Percentiles rank a stretch among this genome's conserved stretches.
Conservation (phyloP, 805 yeast genomes). For the Naumovozyma castellii region DNA sequence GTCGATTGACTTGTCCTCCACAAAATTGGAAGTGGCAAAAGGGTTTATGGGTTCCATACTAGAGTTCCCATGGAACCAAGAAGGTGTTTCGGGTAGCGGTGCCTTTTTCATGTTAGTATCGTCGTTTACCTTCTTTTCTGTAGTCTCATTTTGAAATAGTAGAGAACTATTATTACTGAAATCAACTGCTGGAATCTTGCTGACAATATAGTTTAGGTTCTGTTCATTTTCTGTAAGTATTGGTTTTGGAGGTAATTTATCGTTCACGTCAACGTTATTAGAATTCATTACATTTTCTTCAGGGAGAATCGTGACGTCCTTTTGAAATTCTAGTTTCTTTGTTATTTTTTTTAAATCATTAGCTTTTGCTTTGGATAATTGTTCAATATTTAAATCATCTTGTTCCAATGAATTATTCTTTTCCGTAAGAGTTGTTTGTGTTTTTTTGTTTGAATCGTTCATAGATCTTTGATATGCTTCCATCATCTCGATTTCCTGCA, state of each 20-base stretch:
- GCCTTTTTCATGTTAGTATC: slow-evolving; percentile 4
- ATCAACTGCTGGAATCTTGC: slow-evolving; percentile 13
- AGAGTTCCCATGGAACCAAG: slow-evolving; percentile 22
- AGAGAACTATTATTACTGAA: slow-evolving; percentile 8
- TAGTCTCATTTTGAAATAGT: slow-evolving; percentile 10
- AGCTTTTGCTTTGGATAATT: not conserved
- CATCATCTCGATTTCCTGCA: slow-evolving; percentile 30
- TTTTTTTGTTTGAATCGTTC: not conserved
- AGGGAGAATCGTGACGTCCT: too few species aligned
- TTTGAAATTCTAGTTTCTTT: too few species aligned
- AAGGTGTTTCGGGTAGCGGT: slow-evolving; percentile 19
- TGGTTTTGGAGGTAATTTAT: not conserved
- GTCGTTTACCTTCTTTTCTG: slow-evolving; percentile 3
- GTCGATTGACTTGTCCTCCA: slow-evolving; percentile 9
- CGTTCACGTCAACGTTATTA: not conserved
- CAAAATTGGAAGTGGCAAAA: slow-evolving; percentile 12
- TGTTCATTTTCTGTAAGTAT: slow-evolving; percentile 15
- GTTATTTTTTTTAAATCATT: not conserved
- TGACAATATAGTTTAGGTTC: slow-evolving; percentile 14
- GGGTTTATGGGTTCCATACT: slow-evolving; percentile 11
- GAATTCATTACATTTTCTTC: not conserved
- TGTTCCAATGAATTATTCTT: not conserved
- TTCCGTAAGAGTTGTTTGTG: too few species aligned
- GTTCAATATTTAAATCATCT: not conserved
- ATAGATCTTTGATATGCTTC: slow-evolving; percentile 30